Base-by-base conservation (phyloP, 1,284 basidiomycete species). In the Boletus smithii region DNA sequence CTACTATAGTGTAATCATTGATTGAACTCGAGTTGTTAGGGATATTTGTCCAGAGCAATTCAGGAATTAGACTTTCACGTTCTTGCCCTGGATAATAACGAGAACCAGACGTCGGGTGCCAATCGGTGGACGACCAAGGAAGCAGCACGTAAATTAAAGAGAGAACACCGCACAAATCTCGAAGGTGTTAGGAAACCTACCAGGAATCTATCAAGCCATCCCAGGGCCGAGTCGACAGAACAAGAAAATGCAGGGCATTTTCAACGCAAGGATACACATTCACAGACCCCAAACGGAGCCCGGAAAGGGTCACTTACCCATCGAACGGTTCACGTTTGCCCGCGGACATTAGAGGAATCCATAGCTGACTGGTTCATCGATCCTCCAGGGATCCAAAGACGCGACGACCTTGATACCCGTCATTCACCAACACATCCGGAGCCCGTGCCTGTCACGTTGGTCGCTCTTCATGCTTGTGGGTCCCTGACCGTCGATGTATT, bases 401-500 rank as follows among this genome's bases (percentile, higher is more conserved):
- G 4, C 17, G 30, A 34, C 4, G 22, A 36, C n/a, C n/a, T n/a
- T n/a, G n/a, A n/a, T n/a, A n/a, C n/a, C 10, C 32, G 34, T 33
- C 32, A 31, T 20, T 16, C 38, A 16, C 27, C 38, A 10, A 29
- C 34, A 24, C n/a, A 3, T 14, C 18, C 13, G 26, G 50, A 52
- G 18, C 66, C 69, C 3, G 55, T 69, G 8, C 79, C 79, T 3
- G 72, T 85, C 5, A 63, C 83, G 26, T 68, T 87, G 41, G 75
- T 86, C 24, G 85, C 80, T 10, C 70, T 88, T 36, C 85, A 88
- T 53, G 81, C 73, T 6, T 76, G 71, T 48, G 76, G 76, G 5
- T 74, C 76, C 4, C 66, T 79, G 13, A 75, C 75, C 2, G 62
- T 72, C 33, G 69, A 76, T 49, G 69, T 77, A 8, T 46, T 77